These are phyloP conservation scores for Kazachstania sp. DNA, from an alignment of 1,139 yeast genomes.

Conservation along the genomic window DNA sequence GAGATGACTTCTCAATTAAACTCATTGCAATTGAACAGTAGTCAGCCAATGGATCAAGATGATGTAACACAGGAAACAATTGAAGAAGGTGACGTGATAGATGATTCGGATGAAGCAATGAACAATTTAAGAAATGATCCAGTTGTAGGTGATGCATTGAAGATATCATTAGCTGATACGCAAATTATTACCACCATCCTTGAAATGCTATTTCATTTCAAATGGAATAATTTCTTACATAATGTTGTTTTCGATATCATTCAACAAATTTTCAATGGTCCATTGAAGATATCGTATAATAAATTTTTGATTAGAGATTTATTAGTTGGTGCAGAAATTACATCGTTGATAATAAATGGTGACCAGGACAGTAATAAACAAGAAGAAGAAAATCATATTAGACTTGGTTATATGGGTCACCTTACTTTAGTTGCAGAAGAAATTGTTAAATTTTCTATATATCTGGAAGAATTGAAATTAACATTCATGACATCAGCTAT, in stretches of 20 bases:
- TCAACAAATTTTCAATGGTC: constrained; percentile 91
- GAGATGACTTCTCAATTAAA: constrained; percentile 6
- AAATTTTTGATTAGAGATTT: constrained; percentile 78
- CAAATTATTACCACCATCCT: constrained; percentile 69
- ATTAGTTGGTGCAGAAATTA: constrained; percentile 69
- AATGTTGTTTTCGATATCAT: constrained; percentile 96
- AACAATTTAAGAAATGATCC: constrained; percentile 44
- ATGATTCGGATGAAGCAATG: constrained; percentile 23
- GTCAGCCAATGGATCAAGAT: constrained; percentile 3
- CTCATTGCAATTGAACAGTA: constrained; percentile 13
- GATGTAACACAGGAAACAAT: constrained; percentile 8
- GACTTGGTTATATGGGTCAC: constrained; percentile 97
- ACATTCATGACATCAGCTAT: constrained; percentile 26
- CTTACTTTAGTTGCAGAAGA: constrained; percentile 92
- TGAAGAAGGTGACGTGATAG: constrained; percentile 16
- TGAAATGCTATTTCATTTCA: constrained; percentile 83
- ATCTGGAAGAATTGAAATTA: constrained; percentile 32
- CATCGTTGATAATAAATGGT: constrained; percentile 78
- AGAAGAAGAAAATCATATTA: constrained; percentile 47
- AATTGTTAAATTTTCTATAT: constrained; percentile 72
- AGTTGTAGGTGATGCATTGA: constrained; percentile 82
- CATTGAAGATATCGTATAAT: constrained; percentile 83
- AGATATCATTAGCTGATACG: constrained; percentile 77
- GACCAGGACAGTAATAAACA: constrained; percentile 66
- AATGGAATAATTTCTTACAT: constrained; percentile 96